Evolutionary conservation across 306 rosid genomes (phyloP).

Genomic region (Quercus berberidifolia): DNA sequence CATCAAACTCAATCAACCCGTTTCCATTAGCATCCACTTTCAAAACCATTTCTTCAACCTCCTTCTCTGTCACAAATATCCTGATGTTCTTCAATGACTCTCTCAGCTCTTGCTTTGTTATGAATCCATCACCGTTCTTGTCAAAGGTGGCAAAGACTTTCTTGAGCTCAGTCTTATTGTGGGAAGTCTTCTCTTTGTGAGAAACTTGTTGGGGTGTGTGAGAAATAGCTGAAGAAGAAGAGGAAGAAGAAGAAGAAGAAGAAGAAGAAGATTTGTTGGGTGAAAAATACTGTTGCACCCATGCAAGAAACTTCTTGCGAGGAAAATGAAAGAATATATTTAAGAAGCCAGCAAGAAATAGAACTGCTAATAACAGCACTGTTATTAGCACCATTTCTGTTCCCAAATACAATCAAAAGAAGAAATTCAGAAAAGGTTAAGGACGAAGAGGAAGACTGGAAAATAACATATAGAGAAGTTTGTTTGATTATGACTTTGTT

Average conservation of each 20-base stretch:
- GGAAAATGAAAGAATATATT: constrained; percentile 42
- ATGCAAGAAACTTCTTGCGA: constrained; percentile 38
- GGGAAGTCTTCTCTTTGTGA: not conserved
- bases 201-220: not conserved
- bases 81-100: constrained; percentile 65
- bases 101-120: constrained; percentile 62
- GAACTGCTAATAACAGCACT: constrained; percentile 37
- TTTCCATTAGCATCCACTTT: constrained; percentile 74
- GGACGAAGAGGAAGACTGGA: constrained; percentile 8
- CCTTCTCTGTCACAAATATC: constrained; percentile 50
- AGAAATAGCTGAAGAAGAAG: constrained; percentile 6
- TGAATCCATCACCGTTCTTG: constrained; percentile 73
- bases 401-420: constrained; percentile 1
- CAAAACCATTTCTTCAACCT: constrained; percentile 54
- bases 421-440: constrained; percentile 8
- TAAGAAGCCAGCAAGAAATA: constrained; percentile 65
- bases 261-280: constrained; percentile 7
- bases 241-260: not conserved
- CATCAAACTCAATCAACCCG: constrained; percentile 75
- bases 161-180: constrained; percentile 33
- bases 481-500: constrained; percentile 23
- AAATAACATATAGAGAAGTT: not conserved
- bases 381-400: constrained; percentile 38
- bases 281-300: constrained; percentile 27
- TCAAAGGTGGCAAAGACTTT: constrained; percentile 65